Conservation (phyloP, 495 filamentous ascomycete genomes). For the Penicillium mononematosum region DNA sequence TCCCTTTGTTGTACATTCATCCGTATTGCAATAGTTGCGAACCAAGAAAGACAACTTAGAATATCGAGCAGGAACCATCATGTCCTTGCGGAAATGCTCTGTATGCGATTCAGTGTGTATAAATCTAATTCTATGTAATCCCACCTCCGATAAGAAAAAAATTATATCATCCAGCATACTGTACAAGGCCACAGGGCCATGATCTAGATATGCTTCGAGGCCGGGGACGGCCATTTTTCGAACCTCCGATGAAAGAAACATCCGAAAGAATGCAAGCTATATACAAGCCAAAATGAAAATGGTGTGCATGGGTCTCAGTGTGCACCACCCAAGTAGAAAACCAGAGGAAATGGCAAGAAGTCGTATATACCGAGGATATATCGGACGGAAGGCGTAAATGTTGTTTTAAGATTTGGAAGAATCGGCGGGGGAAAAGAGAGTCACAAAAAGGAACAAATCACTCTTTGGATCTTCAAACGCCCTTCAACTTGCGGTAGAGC, state of each 20-base stretch:
- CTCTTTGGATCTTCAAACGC: constrained; percentile 26
- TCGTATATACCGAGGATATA: constrained; percentile 19
- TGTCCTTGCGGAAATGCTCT: constrained; percentile 23
- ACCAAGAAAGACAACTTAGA: neutral
- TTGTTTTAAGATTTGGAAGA: constrained; percentile 30
- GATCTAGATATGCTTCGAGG: constrained; percentile 2
- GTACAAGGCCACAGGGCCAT: constrained; percentile 7
- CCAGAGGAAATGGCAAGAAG: constrained; percentile 11
- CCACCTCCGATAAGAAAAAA: constrained; percentile 11
- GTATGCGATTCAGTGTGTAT: constrained; percentile 25
- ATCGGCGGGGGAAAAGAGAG: constrained; percentile 13
- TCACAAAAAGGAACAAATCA: constrained; percentile 24
- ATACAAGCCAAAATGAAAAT: constrained; percentile 23
- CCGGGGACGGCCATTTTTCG: neutral
- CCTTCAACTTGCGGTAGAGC: constrained; percentile 50
- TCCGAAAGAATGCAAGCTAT: constrained; percentile 29
- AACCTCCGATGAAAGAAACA: constrained; percentile 11
- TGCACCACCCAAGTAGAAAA: constrained; percentile 23
- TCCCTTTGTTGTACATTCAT: no score
- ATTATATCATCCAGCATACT: constrained; percentile 17
- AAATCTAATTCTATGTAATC: constrained; percentile 30
- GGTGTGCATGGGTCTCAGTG: constrained; percentile 19
- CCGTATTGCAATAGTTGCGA: neutral
- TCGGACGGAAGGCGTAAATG: constrained; percentile 54
- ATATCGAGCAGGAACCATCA: neutral